Evolutionary conservation across 306 rosid genomes (phyloP), one percentile per base, ranked within the genome.

Genomic region (Crotalaria pallida): DNA sequence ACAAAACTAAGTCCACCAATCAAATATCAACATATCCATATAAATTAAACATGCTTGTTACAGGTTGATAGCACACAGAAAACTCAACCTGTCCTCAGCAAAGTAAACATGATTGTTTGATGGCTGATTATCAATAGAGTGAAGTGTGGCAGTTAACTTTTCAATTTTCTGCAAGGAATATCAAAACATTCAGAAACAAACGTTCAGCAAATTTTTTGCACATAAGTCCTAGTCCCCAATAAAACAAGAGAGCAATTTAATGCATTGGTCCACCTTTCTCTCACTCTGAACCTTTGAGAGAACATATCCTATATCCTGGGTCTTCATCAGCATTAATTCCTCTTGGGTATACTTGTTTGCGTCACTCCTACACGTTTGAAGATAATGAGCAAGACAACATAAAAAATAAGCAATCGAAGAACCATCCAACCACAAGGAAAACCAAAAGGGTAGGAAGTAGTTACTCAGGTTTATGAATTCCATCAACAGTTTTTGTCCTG

Each of bases 231-330:
- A 26, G 4, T 26, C 29, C 29, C 29, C 29, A 26, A 26, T 26
- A 26, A 26, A 26, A 26, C 29, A 26, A 26, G 2, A 26, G 29
- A 26, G 29, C 29, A 26, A 26, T 26, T 0, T 26, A 26, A 26
- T 26, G 29, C 29, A 26, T 26, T 26, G 29, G 29, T 4, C 29
- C 29, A 89, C 98, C 84, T 81, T 89, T 77, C 79, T 89, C 79
- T 88, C 96, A 68, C 96, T 89, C 83, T 85, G 96, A 71, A 77
- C 15, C 79, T 86, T 88, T 75, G 82, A 96, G 70, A 88, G 89
- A 66, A 90, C 61, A 74, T 93, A 90, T 40, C 93, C 94, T 8
- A 82, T 84, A 77, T 90, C 96, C 62, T 88, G 96, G 33, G 93
- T 83, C 81, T 90, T 90, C 96, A 90, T 90, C 61, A 88, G 76